A percentile compares a stretch with the other conserved stretches of the same genome.
These are phyloP conservation scores for Chrysanthemum seticuspe DNA, from an alignment of 129 eudicot species.

Conservation along the genomic window DNA sequence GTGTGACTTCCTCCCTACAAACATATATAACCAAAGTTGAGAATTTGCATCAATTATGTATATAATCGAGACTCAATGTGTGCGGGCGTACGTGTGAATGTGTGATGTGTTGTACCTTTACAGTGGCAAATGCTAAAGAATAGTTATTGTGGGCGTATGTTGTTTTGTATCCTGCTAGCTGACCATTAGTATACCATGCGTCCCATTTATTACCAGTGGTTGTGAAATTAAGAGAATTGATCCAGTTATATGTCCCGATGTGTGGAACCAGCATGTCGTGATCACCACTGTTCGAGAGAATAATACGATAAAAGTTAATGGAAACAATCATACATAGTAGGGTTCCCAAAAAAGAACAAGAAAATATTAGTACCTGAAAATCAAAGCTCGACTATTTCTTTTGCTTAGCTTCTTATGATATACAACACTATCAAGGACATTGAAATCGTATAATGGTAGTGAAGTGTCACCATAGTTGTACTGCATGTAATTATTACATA, in stretches of 20 bases:
- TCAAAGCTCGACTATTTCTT: constrained; percentile 27
- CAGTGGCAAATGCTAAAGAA: constrained; percentile 20
- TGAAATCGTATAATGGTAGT: constrained; percentile 18
- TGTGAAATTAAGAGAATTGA: constrained; percentile 22
- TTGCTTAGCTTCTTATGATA: constrained; percentile 28
- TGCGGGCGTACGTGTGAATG: neutral
- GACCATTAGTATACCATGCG: constrained; percentile 19
- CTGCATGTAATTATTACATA: constrained; percentile 23
- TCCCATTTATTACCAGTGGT: constrained; percentile 25
- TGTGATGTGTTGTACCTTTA: constrained; percentile 2
- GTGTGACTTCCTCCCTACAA: constrained; percentile 27
- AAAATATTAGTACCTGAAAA: constrained; percentile 22
- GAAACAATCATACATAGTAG: neutral
- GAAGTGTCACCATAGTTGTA: constrained; percentile 19
- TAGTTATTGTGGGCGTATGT: constrained; percentile 7
- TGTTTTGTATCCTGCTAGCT: constrained; percentile 21
- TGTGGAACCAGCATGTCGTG: constrained; percentile 32
- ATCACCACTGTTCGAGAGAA: constrained; percentile 32
- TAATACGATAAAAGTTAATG: neutral
- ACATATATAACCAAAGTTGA: neutral
- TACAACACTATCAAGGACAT: constrained; percentile 15
- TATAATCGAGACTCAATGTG: neutral
- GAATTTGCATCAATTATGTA: neutral
- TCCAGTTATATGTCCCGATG: constrained; percentile 25
- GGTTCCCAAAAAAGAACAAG: neutral